Percentiles rank a stretch among this genome's conserved stretches.
Conservation (phyloP, 106 monocot genomes). For the Allium cepa region DNA sequence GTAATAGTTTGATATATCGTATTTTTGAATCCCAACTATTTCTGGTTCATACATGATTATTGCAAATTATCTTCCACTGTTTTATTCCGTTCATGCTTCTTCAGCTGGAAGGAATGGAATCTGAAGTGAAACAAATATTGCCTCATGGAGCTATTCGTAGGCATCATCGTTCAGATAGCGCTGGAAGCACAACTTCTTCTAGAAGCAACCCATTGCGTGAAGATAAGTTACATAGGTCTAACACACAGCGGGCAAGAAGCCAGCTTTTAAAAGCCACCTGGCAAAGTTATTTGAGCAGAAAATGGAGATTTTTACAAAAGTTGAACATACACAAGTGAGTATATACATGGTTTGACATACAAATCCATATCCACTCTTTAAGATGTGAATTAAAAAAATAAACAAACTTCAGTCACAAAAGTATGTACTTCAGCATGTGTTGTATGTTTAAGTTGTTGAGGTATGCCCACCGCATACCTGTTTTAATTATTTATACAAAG, state of each 20-base stretch:
- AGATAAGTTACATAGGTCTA: conserved; percentile 67
- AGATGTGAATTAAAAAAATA: conserved; percentile 1
- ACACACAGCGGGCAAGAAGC: conserved; percentile 79
- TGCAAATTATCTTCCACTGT: neutral
- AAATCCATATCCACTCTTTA: neutral
- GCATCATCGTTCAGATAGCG: conserved; percentile 81
- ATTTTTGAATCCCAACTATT: neutral
- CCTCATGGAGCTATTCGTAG: conserved; percentile 45
- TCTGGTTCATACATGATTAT: neutral
- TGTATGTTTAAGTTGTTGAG: no score
- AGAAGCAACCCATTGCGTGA: conserved; percentile 76
- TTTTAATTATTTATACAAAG: no score
- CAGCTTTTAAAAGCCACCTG: conserved; percentile 94
- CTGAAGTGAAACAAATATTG: conserved; percentile 77
- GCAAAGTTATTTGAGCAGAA: conserved; percentile 99
- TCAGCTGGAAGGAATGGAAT: conserved; percentile 56
- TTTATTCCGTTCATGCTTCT: neutral
- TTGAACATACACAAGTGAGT: conserved; percentile 81
- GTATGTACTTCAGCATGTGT: no score
- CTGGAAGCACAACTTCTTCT: conserved; percentile 79
- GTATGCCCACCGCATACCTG: no score
- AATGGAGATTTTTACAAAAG: conserved; percentile 98
- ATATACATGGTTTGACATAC: neutral
- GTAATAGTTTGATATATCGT: no score
- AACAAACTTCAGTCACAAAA: neutral